Conservation (phyloP, 345 rosid genomes). For the Citrus cavaleriei region DNA sequence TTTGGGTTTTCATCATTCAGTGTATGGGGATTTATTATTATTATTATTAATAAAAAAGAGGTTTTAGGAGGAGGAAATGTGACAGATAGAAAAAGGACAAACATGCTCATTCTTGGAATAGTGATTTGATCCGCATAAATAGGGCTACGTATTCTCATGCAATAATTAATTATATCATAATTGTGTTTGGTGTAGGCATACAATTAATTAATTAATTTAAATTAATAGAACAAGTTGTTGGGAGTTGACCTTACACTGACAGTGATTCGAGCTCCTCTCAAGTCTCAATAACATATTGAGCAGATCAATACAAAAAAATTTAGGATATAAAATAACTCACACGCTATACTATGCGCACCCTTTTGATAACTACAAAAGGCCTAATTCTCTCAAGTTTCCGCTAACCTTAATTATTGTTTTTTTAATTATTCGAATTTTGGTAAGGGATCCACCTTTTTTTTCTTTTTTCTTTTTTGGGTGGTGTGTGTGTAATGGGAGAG, state of each 20-base stretch:
- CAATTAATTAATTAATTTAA: neutral
- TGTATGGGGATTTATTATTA: neutral
- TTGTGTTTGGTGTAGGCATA: conserved; percentile 7
- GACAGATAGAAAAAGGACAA: conserved; percentile 25
- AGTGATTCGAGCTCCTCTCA: conserved; percentile 12
- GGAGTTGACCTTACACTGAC: conserved; percentile 33
- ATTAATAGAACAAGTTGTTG: conserved; percentile 13
- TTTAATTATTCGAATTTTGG: neutral
- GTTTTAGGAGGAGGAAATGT: neutral
- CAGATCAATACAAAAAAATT: conserved; percentile 2
- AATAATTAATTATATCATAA: neutral
- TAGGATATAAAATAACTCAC: conserved; percentile 14
- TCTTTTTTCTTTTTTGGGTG: no score
- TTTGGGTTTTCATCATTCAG: neutral
- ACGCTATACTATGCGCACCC: conserved; percentile 15
- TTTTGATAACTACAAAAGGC: conserved; percentile 3
- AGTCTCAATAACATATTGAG: conserved; percentile 13
- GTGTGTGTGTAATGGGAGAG: neutral
- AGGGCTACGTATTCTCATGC: conserved; percentile 25
- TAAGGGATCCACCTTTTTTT: no score
- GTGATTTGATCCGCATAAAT: conserved; percentile 25
- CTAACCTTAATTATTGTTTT: neutral
- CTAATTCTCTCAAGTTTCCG: conserved; percentile 12
- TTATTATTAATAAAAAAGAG: no score
- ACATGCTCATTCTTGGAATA: conserved; percentile 44